These are phyloP conservation scores for Scheffersomyces amazonensis DNA, from an alignment of 805 yeast genomes.

Conservation along the genomic window DNA sequence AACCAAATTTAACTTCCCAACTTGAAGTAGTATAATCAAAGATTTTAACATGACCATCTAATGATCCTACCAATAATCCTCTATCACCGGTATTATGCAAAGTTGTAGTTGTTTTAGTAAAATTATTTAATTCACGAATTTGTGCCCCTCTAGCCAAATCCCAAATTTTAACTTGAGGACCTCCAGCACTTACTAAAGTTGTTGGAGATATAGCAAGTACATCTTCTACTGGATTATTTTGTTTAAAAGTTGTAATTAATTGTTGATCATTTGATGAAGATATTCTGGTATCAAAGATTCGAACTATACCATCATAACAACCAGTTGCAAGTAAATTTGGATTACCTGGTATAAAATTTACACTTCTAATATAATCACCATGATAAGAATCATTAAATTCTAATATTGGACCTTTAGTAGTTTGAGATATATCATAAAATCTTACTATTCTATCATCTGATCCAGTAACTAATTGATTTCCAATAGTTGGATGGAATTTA, in stretches of 20 bases:
- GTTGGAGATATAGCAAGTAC: conserved; percentile 72
- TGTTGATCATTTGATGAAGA: conserved; percentile 23
- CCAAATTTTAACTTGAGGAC: conserved; percentile 85
- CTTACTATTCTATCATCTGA: conserved; percentile 88
- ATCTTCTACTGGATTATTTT: conserved; percentile 77
- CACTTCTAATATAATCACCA: conserved; percentile 84
- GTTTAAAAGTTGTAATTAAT: conserved; percentile 66
- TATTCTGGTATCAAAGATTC: conserved; percentile 81
- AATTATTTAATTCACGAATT: conserved; percentile 73
- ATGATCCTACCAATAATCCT: conserved; percentile 88
- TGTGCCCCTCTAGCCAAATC: conserved; percentile 78
- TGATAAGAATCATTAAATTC: conserved; percentile 65
- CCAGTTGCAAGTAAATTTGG: conserved; percentile 87
- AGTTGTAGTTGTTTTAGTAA: conserved; percentile 91
- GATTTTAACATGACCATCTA: conserved; percentile 96
- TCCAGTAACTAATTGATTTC: conserved; percentile 78
- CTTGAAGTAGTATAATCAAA: conserved; percentile 70
- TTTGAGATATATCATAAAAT: conserved; percentile 82
- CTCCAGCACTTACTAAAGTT: conserved; percentile 76
- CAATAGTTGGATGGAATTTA: conserved; percentile 77
- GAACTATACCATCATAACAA: conserved; percentile 84
- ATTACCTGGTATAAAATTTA: conserved; percentile 69
- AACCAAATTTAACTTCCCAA: conserved; percentile 92
- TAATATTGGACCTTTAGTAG: conserved; percentile 62
- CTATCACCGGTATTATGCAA: conserved; percentile 68